A percentile compares a stretch with the other conserved stretches of the same genome.
phyloP scores from a whole-genome alignment of 1,284 basidiomycete species.

The Trichosporon coremiiforme region DNA sequence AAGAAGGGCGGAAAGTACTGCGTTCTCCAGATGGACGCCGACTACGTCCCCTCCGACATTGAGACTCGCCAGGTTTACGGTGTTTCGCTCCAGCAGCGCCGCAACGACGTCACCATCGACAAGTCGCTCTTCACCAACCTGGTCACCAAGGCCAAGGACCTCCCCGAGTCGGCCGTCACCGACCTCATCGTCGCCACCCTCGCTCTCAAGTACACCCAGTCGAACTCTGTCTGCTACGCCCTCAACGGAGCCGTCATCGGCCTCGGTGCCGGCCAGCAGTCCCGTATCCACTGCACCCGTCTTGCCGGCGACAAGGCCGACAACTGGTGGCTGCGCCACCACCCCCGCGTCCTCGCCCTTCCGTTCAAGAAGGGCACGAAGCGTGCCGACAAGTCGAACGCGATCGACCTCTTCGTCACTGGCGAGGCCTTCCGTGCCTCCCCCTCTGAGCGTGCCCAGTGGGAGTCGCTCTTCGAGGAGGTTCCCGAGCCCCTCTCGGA shows the following conservation, averaged over 20 bases:
- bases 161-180: constrained; percentile 71
- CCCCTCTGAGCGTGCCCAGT: constrained; percentile 82
- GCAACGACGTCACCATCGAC: constrained; percentile 91
- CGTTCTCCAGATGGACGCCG: constrained; percentile 87
- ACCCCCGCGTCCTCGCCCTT: constrained; percentile 69
- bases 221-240: constrained; percentile 97
- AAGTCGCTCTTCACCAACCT: constrained; percentile 79
- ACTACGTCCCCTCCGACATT: constrained; percentile 70
- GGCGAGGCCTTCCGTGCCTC: constrained; percentile 76
- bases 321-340: constrained; percentile 98
- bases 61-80: constrained; percentile 98
- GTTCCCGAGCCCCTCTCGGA: constrained; percentile 69
- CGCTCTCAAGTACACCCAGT: constrained; percentile 98
- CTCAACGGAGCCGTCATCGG: constrained; percentile 91
- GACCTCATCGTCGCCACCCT: constrained; percentile 94
- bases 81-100: constrained; percentile 82
- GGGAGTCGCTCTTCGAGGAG: constrained; percentile 85
- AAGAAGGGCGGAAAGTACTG: constrained; percentile 99
- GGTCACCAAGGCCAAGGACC: constrained; percentile 82
- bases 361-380: constrained; percentile 97
- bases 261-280: constrained; percentile 96
- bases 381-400: constrained; percentile 93
- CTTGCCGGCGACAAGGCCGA: constrained; percentile 98
- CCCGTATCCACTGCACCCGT: constrained; percentile 98
- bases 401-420: constrained; percentile 94